Conservation (phyloP, 768 basidiomycete genomes). For the Dentipellis sp. region DNA sequence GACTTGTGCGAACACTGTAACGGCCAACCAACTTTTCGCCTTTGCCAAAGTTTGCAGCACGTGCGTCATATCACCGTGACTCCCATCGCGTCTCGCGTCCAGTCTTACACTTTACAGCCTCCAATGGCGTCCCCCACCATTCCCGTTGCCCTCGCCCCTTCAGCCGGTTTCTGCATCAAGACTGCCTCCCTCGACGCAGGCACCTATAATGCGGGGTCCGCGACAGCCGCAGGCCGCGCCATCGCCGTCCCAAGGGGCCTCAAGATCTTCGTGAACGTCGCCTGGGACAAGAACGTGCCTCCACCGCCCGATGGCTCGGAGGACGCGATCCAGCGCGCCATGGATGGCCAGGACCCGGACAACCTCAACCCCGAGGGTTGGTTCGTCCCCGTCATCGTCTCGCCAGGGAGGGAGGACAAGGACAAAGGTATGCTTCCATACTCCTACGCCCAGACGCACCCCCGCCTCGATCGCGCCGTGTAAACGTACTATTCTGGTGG, state of each 20-base stretch:
- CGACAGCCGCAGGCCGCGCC: neutral
- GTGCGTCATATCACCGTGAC: neutral
- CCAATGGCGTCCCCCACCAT: constrained; percentile 1
- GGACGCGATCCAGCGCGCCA: constrained; percentile 47
- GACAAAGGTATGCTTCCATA: constrained; percentile 57
- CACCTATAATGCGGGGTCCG: constrained; percentile 20
- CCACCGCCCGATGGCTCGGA: constrained; percentile 56
- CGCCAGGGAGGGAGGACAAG: constrained; percentile 46
- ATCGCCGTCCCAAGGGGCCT: constrained; percentile 33
- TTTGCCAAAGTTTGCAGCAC: neutral
- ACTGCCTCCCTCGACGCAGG: constrained; percentile 36
- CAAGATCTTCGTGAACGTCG: constrained; percentile 71
- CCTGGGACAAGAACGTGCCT: constrained; percentile 61
- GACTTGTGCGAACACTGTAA: neutral
- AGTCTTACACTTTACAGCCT: neutral
- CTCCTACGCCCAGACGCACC: neutral
- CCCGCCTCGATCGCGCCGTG: too few relatives aligned
- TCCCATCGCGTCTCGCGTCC: neutral
- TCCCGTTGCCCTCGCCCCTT: constrained; percentile 25
- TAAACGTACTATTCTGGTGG: too few relatives aligned
- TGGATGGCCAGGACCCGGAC: constrained; percentile 35
- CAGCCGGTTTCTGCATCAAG: constrained; percentile 67
- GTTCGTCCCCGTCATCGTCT: constrained; percentile 67
- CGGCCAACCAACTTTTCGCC: too few relatives aligned
- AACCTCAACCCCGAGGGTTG: constrained; percentile 33